Evolutionary conservation across 768 basidiomycete genomes (phyloP).

Genomic region (Rhodotorula graminis): DNA sequence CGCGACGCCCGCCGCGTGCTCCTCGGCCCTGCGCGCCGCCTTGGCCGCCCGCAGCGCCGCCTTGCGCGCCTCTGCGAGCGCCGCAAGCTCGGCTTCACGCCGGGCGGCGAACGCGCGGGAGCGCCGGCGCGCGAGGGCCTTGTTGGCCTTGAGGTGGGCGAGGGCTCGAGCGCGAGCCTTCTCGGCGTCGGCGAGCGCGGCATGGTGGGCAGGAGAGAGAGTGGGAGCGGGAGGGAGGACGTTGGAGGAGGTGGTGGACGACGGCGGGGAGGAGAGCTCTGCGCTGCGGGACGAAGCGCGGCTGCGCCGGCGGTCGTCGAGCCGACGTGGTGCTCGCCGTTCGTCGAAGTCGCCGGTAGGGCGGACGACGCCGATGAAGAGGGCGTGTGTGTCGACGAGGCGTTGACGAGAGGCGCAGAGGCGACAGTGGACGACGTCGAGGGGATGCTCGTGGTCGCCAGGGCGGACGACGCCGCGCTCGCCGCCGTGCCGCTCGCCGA

Average conservation of each 20-base stretch:
- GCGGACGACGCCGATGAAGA: too few relatives aligned
- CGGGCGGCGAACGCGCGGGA: too few relatives aligned
- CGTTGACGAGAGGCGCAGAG: not conserved
- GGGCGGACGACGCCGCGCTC: not conserved
- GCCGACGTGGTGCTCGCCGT: too few relatives aligned
- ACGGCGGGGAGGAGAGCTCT: not conserved
- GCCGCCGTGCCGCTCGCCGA: not conserved
- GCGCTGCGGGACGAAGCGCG: not conserved
- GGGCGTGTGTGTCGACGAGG: too few relatives aligned
- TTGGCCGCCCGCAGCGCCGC: not conserved
- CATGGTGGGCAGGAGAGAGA: not conserved
- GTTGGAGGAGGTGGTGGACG: not conserved
- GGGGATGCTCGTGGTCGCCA: not conserved
- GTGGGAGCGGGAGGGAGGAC: too few relatives aligned
- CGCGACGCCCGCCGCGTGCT: not conserved
- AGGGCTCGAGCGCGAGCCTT: not conserved
- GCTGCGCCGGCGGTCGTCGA: not conserved
- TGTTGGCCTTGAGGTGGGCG: not conserved
- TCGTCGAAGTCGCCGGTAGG: too few relatives aligned
- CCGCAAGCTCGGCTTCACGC: not conserved
- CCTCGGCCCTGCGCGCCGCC: not conserved
- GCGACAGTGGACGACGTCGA: not conserved
- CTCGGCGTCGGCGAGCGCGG: not conserved
- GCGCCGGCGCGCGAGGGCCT: not conserved
- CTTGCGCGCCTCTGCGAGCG: not conserved